Conservation (phyloP, 805 yeast genomes). For the Ogataea kodamae region DNA sequence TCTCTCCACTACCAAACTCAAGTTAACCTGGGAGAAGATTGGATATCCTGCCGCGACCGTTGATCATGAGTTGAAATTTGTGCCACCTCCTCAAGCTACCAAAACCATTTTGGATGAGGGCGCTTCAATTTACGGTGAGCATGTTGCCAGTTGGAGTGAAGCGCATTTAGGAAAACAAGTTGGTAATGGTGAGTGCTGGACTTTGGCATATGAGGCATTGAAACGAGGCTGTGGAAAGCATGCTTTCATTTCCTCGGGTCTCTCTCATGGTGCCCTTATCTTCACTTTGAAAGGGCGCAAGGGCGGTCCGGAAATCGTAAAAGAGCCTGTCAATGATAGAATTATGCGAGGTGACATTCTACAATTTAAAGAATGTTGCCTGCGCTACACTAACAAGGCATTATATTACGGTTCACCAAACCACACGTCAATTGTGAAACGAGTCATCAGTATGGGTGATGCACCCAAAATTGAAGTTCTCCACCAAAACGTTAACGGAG, state of each 20-base stretch:
- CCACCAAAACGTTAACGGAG: slow-evolving; percentile 50
- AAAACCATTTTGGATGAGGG: slow-evolving; percentile 33
- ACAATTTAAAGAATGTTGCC: slow-evolving; percentile 43
- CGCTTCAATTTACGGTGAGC: slow-evolving; percentile 43
- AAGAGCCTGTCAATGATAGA: slow-evolving; percentile 35
- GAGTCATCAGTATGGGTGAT: slow-evolving; percentile 28
- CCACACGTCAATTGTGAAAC: slow-evolving; percentile 45
- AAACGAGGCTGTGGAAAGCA: slow-evolving; percentile 53
- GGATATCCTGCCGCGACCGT: slow-evolving; percentile 25
- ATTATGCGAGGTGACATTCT: slow-evolving; percentile 54
- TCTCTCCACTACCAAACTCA: slow-evolving; percentile 36
- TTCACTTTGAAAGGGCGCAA: slow-evolving; percentile 19
- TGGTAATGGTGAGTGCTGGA: slow-evolving; percentile 62
- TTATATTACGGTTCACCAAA: slow-evolving; percentile 48
- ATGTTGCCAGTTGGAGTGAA: slow-evolving; percentile 54
- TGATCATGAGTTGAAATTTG: slow-evolving; percentile 30
- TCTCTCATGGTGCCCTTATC: slow-evolving; percentile 43
- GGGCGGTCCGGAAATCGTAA: slow-evolving; percentile 17
- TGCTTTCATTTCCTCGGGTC: slow-evolving; percentile 49
- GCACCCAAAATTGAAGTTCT: slow-evolving; percentile 32
- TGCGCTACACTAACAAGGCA: slow-evolving; percentile 36
- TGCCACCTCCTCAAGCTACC: slow-evolving; percentile 45
- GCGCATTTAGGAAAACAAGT: slow-evolving; percentile 44
- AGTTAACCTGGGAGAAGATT: slow-evolving; percentile 39
- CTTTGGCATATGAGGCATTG: slow-evolving; percentile 52